Percentiles rank a stretch among this genome's conserved stretches.
Evolutionary conservation across 345 rosid genomes (phyloP).

Genomic region (Clausena lansium): DNA sequence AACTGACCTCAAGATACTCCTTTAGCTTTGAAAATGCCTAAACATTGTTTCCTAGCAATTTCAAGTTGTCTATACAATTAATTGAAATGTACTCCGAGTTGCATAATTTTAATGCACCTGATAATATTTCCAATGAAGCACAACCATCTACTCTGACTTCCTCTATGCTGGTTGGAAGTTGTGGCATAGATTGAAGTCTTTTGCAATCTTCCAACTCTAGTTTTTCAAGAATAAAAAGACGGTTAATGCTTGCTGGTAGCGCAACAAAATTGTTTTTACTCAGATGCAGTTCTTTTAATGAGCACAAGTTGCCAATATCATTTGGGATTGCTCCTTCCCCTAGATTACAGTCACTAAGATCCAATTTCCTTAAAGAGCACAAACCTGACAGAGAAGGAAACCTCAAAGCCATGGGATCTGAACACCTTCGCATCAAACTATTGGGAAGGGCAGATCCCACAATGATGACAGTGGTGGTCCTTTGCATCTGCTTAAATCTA

Average conservation of each 20-base stretch:
- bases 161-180: constrained; percentile 20
- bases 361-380: background rate
- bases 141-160: constrained; percentile 10
- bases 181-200: constrained; percentile 21
- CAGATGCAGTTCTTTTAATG: too few species aligned
- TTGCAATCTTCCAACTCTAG: constrained; percentile 17
- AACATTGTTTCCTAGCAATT: background rate
- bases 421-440: background rate
- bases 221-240: constrained; percentile 9
- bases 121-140: constrained; percentile 17
- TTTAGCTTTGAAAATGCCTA: background rate
- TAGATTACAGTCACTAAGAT: background rate
- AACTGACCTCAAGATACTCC: background rate
- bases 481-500: constrained; percentile 14
- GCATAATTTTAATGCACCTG: constrained; percentile 6
- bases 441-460: background rate
- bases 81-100: background rate
- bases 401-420: background rate
- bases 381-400: background rate
- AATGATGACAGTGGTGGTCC: background rate
- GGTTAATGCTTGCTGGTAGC: background rate
- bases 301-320: too few species aligned
- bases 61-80: constrained; percentile 13
- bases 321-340: too few species aligned
- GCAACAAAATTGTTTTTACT: too few species aligned